Evolutionary conservation across 192 early-diverging fungal species (phyloP).

Genomic region (Dispira parvispora): DNA sequence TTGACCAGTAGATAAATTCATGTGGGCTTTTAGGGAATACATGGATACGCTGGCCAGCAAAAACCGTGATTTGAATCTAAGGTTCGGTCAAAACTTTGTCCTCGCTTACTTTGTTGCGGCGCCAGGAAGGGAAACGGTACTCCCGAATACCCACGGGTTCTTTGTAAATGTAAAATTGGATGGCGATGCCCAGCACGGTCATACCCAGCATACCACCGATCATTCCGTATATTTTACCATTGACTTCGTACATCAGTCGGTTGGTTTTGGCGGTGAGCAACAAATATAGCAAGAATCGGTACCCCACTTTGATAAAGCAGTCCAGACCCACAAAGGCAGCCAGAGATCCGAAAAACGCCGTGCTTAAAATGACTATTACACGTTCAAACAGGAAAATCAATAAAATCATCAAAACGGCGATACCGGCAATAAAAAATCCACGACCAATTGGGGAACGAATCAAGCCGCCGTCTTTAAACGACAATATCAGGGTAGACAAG

Average conservation of each 20-base stretch:
- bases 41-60: background rate
- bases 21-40: background rate
- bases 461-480: constrained; percentile 19
- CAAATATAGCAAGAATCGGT: constrained; percentile 12
- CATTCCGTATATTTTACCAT: constrained; percentile 10
- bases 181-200: background rate
- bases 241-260: background rate
- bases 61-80: background rate
- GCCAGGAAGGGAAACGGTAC: background rate
- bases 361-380: constrained; percentile 27
- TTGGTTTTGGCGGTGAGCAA: background rate
- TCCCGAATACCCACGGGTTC: constrained; percentile 11
- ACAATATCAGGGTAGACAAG: constrained; percentile 19
- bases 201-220: constrained; percentile 1
- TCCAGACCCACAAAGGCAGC: constrained; percentile 35
- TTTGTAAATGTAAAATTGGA: background rate
- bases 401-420: constrained; percentile 16
- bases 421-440: constrained; percentile 22
- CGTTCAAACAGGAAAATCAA: constrained; percentile 17
- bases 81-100: constrained; percentile 6
- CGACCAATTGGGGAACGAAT: constrained; percentile 18
- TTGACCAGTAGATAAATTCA: background rate
- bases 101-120: background rate
- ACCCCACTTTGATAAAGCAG: constrained; percentile 35
- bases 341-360: constrained; percentile 29